phyloP scores from a whole-genome alignment of 352 stramenopile genomes.

The Phytophthora megakarya region DNA sequence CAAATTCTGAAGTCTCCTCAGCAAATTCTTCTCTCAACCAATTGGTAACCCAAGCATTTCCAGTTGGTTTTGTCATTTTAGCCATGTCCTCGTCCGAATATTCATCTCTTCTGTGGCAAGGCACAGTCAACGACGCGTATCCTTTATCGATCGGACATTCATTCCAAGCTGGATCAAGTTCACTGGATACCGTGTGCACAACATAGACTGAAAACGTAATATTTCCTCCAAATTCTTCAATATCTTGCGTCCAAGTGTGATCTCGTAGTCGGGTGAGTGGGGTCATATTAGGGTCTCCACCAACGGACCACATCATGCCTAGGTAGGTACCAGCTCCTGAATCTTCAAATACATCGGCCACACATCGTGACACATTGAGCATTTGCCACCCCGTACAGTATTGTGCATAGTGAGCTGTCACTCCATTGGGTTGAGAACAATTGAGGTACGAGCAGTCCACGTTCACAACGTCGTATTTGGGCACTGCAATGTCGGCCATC shows the following conservation, averaged over 20 bases:
- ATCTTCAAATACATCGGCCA: slow-evolving; percentile 27
- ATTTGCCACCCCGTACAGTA: slow-evolving; percentile 41
- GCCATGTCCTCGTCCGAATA: slow-evolving; percentile 8
- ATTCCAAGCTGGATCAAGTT: slow-evolving; percentile 10
- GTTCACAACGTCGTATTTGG: slow-evolving; percentile 2
- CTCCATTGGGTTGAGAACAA: slow-evolving; percentile 34
- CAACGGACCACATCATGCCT: slow-evolving; percentile 33
- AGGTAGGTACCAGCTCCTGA: neutral
- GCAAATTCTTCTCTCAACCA: slow-evolving; percentile 29
- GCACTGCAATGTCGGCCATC: slow-evolving; percentile 35
- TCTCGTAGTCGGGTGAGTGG: slow-evolving; percentile 27
- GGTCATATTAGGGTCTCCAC: slow-evolving; percentile 19
- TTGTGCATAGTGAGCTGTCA: slow-evolving; percentile 12
- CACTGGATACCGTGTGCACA: slow-evolving; percentile 24
- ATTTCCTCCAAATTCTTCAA: slow-evolving; percentile 1
- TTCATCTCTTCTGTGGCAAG: slow-evolving; percentile 12
- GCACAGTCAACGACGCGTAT: slow-evolving; percentile 25
- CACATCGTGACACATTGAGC: slow-evolving; percentile 34
- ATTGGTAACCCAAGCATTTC: slow-evolving; percentile 19
- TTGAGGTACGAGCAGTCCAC: slow-evolving; percentile 25
- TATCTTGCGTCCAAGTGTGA: slow-evolving; percentile 23
- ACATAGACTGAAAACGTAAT: slow-evolving; percentile 25
- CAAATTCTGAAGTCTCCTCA: neutral
- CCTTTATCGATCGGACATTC: slow-evolving; percentile 2
- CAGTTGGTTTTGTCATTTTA: slow-evolving; percentile 12